A percentile compares a stretch with the other conserved stretches of the same genome.
These are phyloP conservation scores for Xylaria sp. DNA, from an alignment of 2,329 filamentous ascomycete genomes.

Conservation along the genomic window DNA sequence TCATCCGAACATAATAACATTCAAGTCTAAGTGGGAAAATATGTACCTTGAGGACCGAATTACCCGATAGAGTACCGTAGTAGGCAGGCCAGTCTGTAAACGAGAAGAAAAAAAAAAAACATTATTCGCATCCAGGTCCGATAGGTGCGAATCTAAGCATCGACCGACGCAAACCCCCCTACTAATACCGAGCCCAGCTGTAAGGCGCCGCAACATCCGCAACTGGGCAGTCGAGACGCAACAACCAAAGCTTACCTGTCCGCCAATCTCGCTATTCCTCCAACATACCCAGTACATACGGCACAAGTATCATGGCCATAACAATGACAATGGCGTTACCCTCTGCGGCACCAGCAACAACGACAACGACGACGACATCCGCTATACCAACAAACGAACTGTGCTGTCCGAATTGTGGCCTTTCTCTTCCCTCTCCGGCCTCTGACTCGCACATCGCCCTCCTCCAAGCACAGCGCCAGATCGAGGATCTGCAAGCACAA, in stretches of 20 bases:
- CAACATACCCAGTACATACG: background rate
- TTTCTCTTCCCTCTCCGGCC: slow-evolving; percentile 42
- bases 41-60: background rate
- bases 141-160: no score
- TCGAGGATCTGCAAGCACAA: slow-evolving; percentile 73
- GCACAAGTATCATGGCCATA: slow-evolving; percentile 23
- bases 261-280: background rate
- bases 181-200: background rate
- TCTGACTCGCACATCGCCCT: slow-evolving; percentile 51
- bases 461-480: slow-evolving; percentile 61
- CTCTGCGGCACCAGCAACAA: slow-evolving; percentile 30
- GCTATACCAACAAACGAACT: slow-evolving; percentile 35
- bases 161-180: background rate
- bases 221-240: background rate
- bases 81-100: background rate
- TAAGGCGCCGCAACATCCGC: background rate
- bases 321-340: slow-evolving; percentile 39
- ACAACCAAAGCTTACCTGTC: background rate
- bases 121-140: no score
- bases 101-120: background rate
- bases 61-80: background rate
- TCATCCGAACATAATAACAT: background rate
- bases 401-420: slow-evolving; percentile 60
- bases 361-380: slow-evolving; percentile 31
- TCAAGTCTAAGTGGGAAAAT: background rate